Evolutionary conservation across 768 basidiomycete genomes (phyloP).

Genomic region (Clathrus columnatus): DNA sequence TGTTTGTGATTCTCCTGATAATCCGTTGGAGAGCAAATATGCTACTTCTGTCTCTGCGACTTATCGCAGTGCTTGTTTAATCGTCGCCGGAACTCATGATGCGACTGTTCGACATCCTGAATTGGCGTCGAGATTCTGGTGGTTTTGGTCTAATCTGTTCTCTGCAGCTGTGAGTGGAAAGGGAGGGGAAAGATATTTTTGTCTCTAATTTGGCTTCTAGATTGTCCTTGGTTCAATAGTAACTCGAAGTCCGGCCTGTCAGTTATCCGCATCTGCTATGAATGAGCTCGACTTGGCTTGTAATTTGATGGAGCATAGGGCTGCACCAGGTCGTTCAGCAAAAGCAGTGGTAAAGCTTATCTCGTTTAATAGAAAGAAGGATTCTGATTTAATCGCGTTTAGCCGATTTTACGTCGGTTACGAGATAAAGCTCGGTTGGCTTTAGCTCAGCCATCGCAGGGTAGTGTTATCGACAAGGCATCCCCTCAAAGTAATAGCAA

Average conservation of each 20-base stretch:
- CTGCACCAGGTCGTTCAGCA: slow-evolving; percentile 4
- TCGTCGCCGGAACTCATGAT: slow-evolving; percentile 63
- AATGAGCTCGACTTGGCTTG: slow-evolving; percentile 68
- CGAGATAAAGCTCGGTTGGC: slow-evolving; percentile 51
- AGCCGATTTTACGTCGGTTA: slow-evolving; percentile 62
- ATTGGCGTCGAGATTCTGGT: slow-evolving; percentile 57
- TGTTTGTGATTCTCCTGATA: slow-evolving; percentile 64
- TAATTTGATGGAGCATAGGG: slow-evolving; percentile 33
- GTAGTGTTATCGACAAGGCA: slow-evolving; percentile 30
- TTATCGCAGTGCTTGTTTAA: slow-evolving; percentile 62
- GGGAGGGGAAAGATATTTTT: slow-evolving; percentile 9
- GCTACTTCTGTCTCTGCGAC: slow-evolving; percentile 68
- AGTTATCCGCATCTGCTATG: slow-evolving; percentile 64
- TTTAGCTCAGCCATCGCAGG: slow-evolving; percentile 39
- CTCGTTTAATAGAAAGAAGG: background rate
- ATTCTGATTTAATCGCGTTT: background rate
- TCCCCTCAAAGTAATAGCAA: slow-evolving; percentile 52
- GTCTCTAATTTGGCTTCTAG: slow-evolving; percentile 22
- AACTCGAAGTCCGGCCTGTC: slow-evolving; percentile 72
- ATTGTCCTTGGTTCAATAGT: slow-evolving; percentile 70
- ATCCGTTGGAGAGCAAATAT: slow-evolving; percentile 63
- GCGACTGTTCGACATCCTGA: slow-evolving; percentile 56
- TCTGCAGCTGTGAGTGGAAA: slow-evolving; percentile 58
- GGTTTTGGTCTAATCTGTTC: slow-evolving; percentile 38
- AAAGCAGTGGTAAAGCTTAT: slow-evolving; percentile 3